These are phyloP conservation scores for Ceratocystis variospora DNA, from an alignment of 2,329 filamentous ascomycete species.

Conservation along the genomic window DNA sequence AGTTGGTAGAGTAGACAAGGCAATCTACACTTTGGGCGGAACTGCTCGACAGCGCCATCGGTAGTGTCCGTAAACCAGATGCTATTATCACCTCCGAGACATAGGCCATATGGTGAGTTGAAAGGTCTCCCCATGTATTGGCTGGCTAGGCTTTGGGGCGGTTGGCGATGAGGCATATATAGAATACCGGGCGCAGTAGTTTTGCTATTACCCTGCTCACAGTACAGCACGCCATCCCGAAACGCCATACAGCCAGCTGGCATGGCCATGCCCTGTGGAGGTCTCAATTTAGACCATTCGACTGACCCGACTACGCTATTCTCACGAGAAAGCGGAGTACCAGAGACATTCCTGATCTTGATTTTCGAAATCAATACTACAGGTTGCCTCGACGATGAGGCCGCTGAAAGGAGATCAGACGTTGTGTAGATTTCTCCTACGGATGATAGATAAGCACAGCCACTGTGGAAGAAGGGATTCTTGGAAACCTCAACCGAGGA, in stretches of 20 bases:
- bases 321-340: constrained; percentile 21
- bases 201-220: constrained; percentile 28
- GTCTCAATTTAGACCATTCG: constrained; percentile 31
- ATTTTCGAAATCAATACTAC: constrained; percentile 35
- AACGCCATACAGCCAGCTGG: constrained; percentile 33
- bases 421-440: constrained; percentile 34
- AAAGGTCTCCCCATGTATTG: constrained; percentile 34
- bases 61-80: constrained; percentile 39
- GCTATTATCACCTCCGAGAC: constrained; percentile 30
- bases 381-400: constrained; percentile 28
- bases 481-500: constrained; percentile 29
- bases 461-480: constrained; percentile 35
- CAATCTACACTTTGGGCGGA: constrained; percentile 31
- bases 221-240: constrained; percentile 30
- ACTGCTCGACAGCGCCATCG: constrained; percentile 36
- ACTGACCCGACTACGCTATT: constrained; percentile 24
- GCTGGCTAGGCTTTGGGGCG: constrained; percentile 28
- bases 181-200: constrained; percentile 23
- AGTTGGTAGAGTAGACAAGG: constrained; percentile 38
- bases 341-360: constrained; percentile 21
- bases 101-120: constrained; percentile 38
- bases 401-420: constrained; percentile 31
- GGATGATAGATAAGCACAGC: constrained; percentile 30
- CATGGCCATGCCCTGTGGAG: constrained; percentile 33
- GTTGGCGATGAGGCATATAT: constrained; percentile 25